These are phyloP conservation scores for Limonium bicolor DNA, from an alignment of 148 eudicot genomes.

Conservation along the genomic window DNA sequence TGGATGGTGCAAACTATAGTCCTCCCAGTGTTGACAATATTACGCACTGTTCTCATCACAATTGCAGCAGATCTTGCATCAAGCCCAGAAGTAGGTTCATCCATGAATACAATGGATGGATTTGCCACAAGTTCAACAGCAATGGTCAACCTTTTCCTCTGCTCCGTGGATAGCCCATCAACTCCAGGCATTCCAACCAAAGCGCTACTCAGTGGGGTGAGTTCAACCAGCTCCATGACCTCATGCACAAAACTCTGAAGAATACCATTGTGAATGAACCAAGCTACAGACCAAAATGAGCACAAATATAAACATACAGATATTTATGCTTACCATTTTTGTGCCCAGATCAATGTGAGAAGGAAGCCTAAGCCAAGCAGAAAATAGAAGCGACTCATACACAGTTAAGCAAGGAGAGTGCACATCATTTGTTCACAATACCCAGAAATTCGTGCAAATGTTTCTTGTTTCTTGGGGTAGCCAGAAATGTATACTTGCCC, in stretches of 20 bases:
- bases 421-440: constrained; percentile 91
- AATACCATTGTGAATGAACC: constrained; percentile 1
- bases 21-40: constrained; percentile 88
- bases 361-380: constrained; percentile 87
- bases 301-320: neutral
- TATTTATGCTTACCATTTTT: constrained; percentile 27
- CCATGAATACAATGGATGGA: constrained; percentile 98
- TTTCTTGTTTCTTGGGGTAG: constrained; percentile 77
- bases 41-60: constrained; percentile 97
- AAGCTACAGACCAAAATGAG: neutral
- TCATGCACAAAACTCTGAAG: constrained; percentile 79
- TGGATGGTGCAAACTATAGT: constrained; percentile 98
- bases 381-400: constrained; percentile 67
- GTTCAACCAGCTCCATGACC: constrained; percentile 94
- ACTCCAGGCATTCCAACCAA: constrained; percentile 86
- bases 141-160: constrained; percentile 85
- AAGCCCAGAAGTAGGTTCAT: constrained; percentile 96
- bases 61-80: constrained; percentile 99
- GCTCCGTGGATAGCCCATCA: constrained; percentile 89
- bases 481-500: constrained; percentile 76
- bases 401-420: constrained; percentile 92
- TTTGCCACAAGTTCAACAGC: constrained; percentile 97
- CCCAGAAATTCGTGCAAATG: constrained; percentile 89
- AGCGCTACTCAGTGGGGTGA: constrained; percentile 52
- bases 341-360: constrained; percentile 40